A percentile compares a stretch with the other conserved stretches of the same genome.
phyloP scores from a whole-genome alignment of 2,329 filamentous ascomycete species.

The Moelleriella libera region DNA sequence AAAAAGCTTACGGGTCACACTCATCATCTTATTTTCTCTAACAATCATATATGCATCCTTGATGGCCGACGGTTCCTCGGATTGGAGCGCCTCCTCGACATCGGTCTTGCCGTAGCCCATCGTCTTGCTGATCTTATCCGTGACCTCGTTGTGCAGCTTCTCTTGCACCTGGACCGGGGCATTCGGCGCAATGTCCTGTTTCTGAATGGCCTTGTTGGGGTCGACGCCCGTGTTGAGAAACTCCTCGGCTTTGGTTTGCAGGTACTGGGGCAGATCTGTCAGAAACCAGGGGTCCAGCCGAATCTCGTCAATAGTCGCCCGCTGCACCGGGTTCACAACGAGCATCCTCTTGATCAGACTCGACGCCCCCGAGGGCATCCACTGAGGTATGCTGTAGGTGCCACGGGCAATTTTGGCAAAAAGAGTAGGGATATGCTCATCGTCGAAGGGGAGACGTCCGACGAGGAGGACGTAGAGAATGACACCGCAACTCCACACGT shows the following conservation, averaged over 20 bases:
- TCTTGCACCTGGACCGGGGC: slow-evolving; percentile 70
- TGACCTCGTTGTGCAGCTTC: slow-evolving; percentile 82
- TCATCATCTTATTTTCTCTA: slow-evolving; percentile 94
- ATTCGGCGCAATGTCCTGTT: slow-evolving; percentile 65
- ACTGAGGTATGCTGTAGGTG: slow-evolving; percentile 81
- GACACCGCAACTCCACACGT: slow-evolving; percentile 95
- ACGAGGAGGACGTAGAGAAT: slow-evolving; percentile 76
- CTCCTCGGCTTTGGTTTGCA: slow-evolving; percentile 77
- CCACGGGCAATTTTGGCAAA: slow-evolving; percentile 97
- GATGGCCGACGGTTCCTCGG: slow-evolving; percentile 89
- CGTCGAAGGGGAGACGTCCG: slow-evolving; percentile 83
- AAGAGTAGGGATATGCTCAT: slow-evolving; percentile 92
- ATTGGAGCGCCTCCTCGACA: slow-evolving; percentile 84
- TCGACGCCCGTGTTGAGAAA: slow-evolving; percentile 91
- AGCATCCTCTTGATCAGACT: slow-evolving; percentile 84
- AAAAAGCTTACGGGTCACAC: slow-evolving; percentile 64
- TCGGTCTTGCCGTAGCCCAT: slow-evolving; percentile 96
- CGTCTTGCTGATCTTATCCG: slow-evolving; percentile 89
- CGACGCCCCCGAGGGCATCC: slow-evolving; percentile 75
- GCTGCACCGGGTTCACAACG: slow-evolving; percentile 85
- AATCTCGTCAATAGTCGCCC: slow-evolving; percentile 89
- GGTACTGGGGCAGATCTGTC: slow-evolving; percentile 72
- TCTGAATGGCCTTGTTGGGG: slow-evolving; percentile 79
- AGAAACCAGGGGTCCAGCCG: slow-evolving; percentile 89
- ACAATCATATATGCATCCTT: slow-evolving; percentile 99